A percentile compares a stretch with the other conserved stretches of the same genome.
phyloP scores from a whole-genome alignment of 148 eudicot genomes.

The Simmondsia chinensis region DNA sequence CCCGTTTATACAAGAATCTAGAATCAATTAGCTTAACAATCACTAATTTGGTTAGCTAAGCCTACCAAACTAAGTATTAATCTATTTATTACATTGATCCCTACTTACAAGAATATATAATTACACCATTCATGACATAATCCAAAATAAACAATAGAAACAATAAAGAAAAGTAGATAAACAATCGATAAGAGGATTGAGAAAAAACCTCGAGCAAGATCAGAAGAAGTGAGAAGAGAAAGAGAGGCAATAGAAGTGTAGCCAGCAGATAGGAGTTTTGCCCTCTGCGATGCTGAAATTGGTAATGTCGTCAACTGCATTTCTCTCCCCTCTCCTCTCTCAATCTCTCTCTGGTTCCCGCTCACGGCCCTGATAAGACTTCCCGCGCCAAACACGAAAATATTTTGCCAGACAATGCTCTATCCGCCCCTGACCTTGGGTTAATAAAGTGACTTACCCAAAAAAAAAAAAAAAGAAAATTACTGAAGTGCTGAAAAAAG shows the following conservation, averaged over 20 bases:
- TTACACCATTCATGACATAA: background rate
- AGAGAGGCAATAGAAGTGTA: constrained; percentile 67
- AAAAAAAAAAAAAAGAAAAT: too few species aligned
- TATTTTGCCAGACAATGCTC: background rate
- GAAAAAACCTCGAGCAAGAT: constrained; percentile 48
- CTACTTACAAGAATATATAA: background rate
- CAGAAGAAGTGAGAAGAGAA: constrained; percentile 41
- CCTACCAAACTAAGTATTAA: too few species aligned
- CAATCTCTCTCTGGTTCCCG: background rate
- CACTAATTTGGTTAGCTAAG: too few species aligned
- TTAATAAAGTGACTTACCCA: too few species aligned
- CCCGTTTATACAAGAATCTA: too few species aligned
- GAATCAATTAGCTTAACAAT: too few species aligned
- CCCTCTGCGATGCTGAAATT: constrained; percentile 60
- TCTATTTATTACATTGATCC: background rate
- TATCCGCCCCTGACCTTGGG: background rate
- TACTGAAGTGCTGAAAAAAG: too few species aligned
- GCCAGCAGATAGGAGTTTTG: constrained; percentile 69
- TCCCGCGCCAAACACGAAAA: constrained; percentile 1
- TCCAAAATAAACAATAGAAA: background rate
- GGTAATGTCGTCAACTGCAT: constrained; percentile 65
- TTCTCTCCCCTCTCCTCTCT: constrained; percentile 2
- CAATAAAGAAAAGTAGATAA: background rate
- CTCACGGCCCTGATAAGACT: background rate
- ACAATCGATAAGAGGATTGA: too few species aligned